These are phyloP conservation scores for Conticribra guillardii DNA, from an alignment of 108 stramenopile genomes.

Conservation along the genomic window DNA sequence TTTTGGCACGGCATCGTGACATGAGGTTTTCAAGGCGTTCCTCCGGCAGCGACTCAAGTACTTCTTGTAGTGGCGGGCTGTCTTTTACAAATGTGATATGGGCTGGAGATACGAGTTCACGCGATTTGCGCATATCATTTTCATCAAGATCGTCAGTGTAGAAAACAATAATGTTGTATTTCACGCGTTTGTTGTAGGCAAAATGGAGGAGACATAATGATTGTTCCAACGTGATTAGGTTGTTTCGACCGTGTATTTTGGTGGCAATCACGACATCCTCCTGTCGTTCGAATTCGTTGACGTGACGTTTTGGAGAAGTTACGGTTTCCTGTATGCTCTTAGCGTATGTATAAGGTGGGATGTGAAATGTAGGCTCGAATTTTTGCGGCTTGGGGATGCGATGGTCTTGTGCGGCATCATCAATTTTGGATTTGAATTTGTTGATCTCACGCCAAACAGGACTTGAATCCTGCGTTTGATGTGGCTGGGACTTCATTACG, in stretches of 20 bases:
- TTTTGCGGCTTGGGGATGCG: no score
- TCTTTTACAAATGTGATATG: conserved; percentile 48
- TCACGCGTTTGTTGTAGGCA: conserved; percentile 50
- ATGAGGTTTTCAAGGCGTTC: not conserved
- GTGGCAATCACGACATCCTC: conserved; percentile 55
- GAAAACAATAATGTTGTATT: conserved; percentile 56
- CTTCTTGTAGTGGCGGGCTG: conserved; percentile 39
- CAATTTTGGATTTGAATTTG: no score
- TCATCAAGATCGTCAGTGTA: conserved; percentile 27
- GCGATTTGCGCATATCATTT: conserved; percentile 4
- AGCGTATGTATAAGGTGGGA: not conserved
- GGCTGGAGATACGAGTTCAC: conserved; percentile 33
- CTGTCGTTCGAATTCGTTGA: conserved; percentile 5
- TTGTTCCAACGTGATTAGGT: conserved; percentile 29
- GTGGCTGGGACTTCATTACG: no score
- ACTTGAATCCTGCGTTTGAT: no score
- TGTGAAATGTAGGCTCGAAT: no score
- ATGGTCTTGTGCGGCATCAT: no score
- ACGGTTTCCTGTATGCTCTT: conserved; percentile 2
- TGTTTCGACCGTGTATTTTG: conserved; percentile 48
- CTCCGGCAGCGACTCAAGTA: not conserved
- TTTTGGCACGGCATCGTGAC: not conserved
- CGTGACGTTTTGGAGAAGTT: not conserved
- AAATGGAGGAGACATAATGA: conserved; percentile 46
- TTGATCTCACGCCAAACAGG: no score